phyloP scores from a whole-genome alignment of 1,284 basidiomycete species.

The Cryptococcus deneoformans region DNA sequence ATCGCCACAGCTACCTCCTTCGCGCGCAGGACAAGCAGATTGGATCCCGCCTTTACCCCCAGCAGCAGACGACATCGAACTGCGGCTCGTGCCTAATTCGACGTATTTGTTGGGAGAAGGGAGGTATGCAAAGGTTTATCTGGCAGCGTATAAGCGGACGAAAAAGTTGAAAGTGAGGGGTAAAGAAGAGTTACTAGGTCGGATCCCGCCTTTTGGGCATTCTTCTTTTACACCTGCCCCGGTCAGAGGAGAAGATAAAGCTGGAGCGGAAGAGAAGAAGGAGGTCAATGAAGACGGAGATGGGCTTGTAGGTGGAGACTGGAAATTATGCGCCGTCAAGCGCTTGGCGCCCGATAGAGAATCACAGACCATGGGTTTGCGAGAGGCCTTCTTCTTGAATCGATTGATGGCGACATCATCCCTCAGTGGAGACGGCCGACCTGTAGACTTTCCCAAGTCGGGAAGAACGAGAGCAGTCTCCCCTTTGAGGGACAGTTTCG shows the following conservation, averaged over 20 bases:
- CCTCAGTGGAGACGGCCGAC: neutral
- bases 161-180: constrained; percentile 11
- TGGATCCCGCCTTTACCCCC: constrained; percentile 41
- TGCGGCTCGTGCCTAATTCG: constrained; percentile 37
- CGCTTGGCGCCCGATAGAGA: constrained; percentile 49
- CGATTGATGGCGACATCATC: constrained; percentile 26
- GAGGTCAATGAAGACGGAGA: constrained; percentile 16
- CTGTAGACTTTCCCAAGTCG: neutral
- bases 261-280: neutral
- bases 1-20: constrained; percentile 32
- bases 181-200: neutral
- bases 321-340: constrained; percentile 53
- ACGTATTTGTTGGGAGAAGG: constrained; percentile 51
- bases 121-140: constrained; percentile 50
- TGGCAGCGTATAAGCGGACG: constrained; percentile 41
- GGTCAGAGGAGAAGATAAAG: constrained; percentile 1
- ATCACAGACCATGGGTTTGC: constrained; percentile 50
- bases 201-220: too few relatives aligned
- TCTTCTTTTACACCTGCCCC: too few relatives aligned
- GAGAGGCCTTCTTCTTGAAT: constrained; percentile 53
- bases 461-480: constrained; percentile 11
- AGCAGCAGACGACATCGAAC: constrained; percentile 28
- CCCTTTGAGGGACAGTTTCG: constrained; percentile 8
- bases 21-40: constrained; percentile 6
- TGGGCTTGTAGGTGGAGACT: constrained; percentile 22